A percentile compares a stretch with the other conserved stretches of the same genome.
phyloP scores from a whole-genome alignment of 192 early-diverging fungal species.

The Linnemannia zychae region DNA sequence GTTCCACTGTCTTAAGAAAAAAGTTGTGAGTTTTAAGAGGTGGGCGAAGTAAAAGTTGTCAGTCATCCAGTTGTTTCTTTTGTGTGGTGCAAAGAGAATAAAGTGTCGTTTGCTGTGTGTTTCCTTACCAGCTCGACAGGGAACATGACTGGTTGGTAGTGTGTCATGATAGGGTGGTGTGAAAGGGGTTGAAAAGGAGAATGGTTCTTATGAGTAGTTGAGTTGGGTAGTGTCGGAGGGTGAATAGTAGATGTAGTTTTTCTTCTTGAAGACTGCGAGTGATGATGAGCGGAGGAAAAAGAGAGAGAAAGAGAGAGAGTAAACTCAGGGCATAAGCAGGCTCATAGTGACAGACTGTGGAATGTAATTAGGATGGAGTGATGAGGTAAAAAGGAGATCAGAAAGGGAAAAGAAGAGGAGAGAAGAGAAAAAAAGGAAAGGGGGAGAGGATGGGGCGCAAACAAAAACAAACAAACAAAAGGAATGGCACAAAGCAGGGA shows the following conservation, averaged over 20 bases:
- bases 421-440: neutral
- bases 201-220: neutral
- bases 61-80: neutral
- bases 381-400: neutral
- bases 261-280: neutral
- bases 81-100: neutral
- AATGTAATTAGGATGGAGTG: neutral
- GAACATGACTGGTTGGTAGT: conserved; percentile 53
- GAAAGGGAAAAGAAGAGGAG: neutral
- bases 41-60: neutral
- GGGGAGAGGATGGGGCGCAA: neutral
- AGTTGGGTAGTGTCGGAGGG: neutral
- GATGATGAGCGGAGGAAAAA: neutral
- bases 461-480: too few species aligned
- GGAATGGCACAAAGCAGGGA: too few species aligned
- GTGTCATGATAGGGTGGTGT: conserved; percentile 14
- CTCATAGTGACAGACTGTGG: conserved; percentile 19
- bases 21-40: neutral
- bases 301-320: neutral
- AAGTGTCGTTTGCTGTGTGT: neutral
- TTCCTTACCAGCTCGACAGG: conserved; percentile 51
- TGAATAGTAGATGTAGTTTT: neutral
- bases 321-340: neutral
- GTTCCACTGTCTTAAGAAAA: conserved; percentile 37
- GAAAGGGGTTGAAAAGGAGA: too few species aligned